Base-by-base conservation (phyloP, 1,284 basidiomycete species). In the Meripilus lineatus region DNA sequence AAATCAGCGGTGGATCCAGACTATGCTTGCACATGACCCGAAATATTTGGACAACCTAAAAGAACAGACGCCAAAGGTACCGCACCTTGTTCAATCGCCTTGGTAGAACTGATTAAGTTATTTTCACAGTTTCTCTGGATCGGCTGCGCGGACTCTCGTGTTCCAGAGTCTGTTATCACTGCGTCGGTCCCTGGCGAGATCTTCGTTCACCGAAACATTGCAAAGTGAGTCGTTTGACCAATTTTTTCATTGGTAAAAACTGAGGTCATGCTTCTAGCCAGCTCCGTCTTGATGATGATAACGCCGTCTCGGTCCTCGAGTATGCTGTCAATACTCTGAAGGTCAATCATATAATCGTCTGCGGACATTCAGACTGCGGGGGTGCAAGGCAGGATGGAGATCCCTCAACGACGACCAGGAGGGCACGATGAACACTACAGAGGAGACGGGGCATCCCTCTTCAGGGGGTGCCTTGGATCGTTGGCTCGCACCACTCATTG, bases 401-500 rank as follows among this genome's bases (percentile, higher is more conserved):
- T 3, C 24, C 50, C 15, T 30, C 34, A 13, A 17, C 35, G 15
- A 38, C 49, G 13, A 53, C 68, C 53, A 6, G 42, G 13, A n/a
- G n/a, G n/a, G n/a, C n/a, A n/a, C n/a, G n/a, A n/a, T n/a, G n/a
- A n/a, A n/a, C n/a, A n/a, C n/a, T n/a, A n/a, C n/a, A n/a, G n/a
- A n/a, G n/a, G n/a, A n/a, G n/a, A n/a, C n/a, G n/a, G n/a, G n/a
- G n/a, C n/a, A n/a, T 13, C 47, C 56, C 21, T 51, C 62, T 10
- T 67, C 71, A 5, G 64, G 69, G 21, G 70, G 74, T 3, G 70
- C 79, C 10, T 71, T 91, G 51, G 70, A 71, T 33, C 71, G 74
- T 36, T 92, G 86, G 84, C 71, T 93, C 34, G 66, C 71, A 15
- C 83, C 86, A 0, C 72, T 91, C 52, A 79, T 79, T 47, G 53